A percentile compares a stretch with the other conserved stretches of the same genome.
phyloP scores from a whole-genome alignment of 257 asterid species.

The Solanum phureja region DNA sequence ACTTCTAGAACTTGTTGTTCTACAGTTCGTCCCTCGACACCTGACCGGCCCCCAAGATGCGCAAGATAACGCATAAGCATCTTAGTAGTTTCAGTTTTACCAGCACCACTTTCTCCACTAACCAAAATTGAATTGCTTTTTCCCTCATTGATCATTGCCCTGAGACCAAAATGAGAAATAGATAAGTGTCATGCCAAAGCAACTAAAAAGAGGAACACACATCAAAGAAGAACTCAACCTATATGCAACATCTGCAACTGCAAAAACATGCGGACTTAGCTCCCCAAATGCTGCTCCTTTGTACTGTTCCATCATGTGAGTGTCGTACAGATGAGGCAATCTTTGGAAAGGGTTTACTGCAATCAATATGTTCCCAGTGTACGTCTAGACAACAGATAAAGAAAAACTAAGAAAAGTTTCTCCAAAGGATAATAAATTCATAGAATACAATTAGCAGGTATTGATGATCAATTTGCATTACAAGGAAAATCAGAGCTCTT shows the following conservation, averaged over 20 bases:
- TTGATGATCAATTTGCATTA: neutral
- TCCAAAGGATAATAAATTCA: neutral
- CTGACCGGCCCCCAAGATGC: conserved; percentile 90
- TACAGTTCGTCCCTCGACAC: conserved; percentile 97
- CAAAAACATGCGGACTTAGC: conserved; percentile 99
- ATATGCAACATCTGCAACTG: conserved; percentile 93
- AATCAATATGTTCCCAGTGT: conserved; percentile 95
- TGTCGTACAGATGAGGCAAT: conserved; percentile 93
- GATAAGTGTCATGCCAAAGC: conserved; percentile 1
- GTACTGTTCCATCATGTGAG: conserved; percentile 99
- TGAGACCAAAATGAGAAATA: conserved; percentile 20
- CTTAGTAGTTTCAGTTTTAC: conserved; percentile 97
- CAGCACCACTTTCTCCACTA: conserved; percentile 99
- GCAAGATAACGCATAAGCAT: conserved; percentile 99
- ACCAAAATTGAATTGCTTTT: conserved; percentile 97
- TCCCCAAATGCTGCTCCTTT: conserved; percentile 97
- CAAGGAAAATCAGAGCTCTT: conserved; percentile 19
- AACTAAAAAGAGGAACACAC: neutral
- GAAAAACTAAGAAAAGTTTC: neutral
- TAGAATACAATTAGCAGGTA: neutral
- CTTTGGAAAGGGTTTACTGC: conserved; percentile 98
- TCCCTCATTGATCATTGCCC: conserved; percentile 94
- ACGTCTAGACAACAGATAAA: conserved; percentile 52
- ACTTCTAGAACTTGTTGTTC: conserved; percentile 99
- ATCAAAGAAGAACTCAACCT: conserved; percentile 28